phyloP scores from a whole-genome alignment of 2,329 filamentous ascomycete genomes.

The Podosphaera leucotricha region DNA sequence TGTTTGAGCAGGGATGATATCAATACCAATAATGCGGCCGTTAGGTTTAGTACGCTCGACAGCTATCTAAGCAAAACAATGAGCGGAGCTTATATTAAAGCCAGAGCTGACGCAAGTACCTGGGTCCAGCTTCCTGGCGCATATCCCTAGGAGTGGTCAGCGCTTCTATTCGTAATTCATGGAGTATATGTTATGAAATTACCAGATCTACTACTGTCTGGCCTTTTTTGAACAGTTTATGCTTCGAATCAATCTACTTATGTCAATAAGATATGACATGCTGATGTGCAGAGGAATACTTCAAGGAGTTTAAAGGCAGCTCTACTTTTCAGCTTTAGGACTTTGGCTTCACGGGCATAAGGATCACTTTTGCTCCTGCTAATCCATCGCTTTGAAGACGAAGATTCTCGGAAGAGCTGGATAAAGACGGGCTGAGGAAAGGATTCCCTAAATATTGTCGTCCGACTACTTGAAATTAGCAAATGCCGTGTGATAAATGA shows the following conservation, averaged over 20 bases:
- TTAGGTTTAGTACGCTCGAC: conserved; percentile 50
- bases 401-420: conserved; percentile 6
- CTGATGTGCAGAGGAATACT: conserved; percentile 21
- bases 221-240: conserved; percentile 53
- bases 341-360: conserved; percentile 51
- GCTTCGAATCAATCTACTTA: conserved; percentile 53
- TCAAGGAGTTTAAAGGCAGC: conserved; percentile 87
- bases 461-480: too few species aligned
- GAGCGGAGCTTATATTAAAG: conserved; percentile 1
- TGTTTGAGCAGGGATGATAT: conserved; percentile 79
- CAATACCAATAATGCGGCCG: conserved; percentile 71
- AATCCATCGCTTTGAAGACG: conserved; percentile 63
- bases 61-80: conserved; percentile 39
- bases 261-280: background rate
- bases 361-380: conserved; percentile 49
- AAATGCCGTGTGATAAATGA: too few species aligned
- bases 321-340: conserved; percentile 63
- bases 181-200: conserved; percentile 13
- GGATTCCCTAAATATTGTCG: too few species aligned
- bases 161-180: background rate
- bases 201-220: conserved; percentile 82
- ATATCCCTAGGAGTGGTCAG: conserved; percentile 32
- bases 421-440: too few species aligned
- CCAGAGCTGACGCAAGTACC: conserved; percentile 18
- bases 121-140: conserved; percentile 54